phyloP scores from a whole-genome alignment of 495 filamentous ascomycete species.

The Xylaria flabelliformis region DNA sequence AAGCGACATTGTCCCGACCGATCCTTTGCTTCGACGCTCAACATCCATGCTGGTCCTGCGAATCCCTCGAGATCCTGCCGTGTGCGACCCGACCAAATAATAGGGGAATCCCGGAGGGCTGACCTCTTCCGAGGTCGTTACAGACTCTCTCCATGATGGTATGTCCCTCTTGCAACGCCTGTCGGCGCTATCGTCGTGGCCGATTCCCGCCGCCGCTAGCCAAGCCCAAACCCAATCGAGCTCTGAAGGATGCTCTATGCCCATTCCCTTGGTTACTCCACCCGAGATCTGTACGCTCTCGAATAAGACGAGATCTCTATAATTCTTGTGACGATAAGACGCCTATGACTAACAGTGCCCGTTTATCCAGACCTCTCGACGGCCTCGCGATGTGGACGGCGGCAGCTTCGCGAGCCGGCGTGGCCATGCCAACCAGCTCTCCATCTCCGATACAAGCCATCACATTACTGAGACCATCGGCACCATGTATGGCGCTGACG shows the following conservation, averaged over 20 bases:
- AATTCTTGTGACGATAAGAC: neutral
- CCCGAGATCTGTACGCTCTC: slow-evolving; percentile 9
- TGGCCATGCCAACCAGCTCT: slow-evolving; percentile 62
- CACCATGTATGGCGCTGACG: slow-evolving; percentile 90
- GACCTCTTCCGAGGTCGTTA: slow-evolving; percentile 48
- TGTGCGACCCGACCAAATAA: slow-evolving; percentile 40
- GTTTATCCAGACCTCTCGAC: slow-evolving; percentile 57
- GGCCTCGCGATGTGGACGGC: slow-evolving; percentile 58
- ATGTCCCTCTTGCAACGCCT: slow-evolving; percentile 29
- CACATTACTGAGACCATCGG: slow-evolving; percentile 98
- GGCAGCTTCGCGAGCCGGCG: slow-evolving; percentile 61
- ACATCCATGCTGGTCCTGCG: slow-evolving; percentile 49
- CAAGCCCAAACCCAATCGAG: slow-evolving; percentile 9
- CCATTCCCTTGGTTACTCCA: slow-evolving; percentile 1
- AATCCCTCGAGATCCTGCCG: slow-evolving; percentile 38
- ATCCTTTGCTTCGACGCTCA: slow-evolving; percentile 26
- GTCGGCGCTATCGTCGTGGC: slow-evolving; percentile 15
- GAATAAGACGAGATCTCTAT: neutral
- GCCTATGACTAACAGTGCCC: slow-evolving; percentile 29
- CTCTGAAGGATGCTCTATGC: slow-evolving; percentile 17
- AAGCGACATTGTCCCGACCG: slow-evolving; percentile 19
- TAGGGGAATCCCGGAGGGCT: slow-evolving; percentile 43
- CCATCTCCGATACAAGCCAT: slow-evolving; percentile 72
- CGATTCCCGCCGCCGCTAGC: slow-evolving; percentile 10
- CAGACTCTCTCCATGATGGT: slow-evolving; percentile 46